These are phyloP conservation scores for Reutealis trisperma DNA, from an alignment of 345 rosid species.

Conservation along the genomic window DNA sequence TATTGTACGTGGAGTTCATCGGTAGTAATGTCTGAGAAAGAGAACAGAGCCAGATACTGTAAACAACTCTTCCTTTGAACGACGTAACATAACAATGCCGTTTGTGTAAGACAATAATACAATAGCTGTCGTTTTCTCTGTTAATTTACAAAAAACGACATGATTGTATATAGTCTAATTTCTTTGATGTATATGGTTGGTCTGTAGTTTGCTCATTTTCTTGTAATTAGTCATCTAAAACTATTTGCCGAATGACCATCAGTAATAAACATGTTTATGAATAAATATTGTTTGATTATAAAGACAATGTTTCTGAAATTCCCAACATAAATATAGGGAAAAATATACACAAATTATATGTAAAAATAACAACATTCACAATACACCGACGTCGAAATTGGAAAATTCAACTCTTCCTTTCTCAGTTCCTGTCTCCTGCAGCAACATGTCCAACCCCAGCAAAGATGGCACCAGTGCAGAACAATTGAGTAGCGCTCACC, in stretches of 20 bases:
- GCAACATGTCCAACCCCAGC: conserved; percentile 44
- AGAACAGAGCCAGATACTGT: background rate
- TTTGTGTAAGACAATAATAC: background rate
- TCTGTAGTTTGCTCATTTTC: no score
- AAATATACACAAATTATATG: background rate
- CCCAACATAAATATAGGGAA: background rate
- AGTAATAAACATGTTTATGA: no score
- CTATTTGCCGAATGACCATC: no score
- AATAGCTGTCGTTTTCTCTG: no score
- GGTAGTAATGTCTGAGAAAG: background rate
- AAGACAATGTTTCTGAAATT: background rate
- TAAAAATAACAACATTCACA: background rate
- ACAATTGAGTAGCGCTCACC: conserved; percentile 62
- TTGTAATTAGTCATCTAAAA: no score
- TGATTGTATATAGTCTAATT: no score
- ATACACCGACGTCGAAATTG: background rate
- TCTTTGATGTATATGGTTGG: no score
- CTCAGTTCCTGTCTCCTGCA: conserved; percentile 6
- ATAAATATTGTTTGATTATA: no score
- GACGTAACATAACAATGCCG: background rate
- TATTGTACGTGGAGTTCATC: conserved; percentile 44
- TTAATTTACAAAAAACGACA: background rate
- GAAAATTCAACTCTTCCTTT: conserved; percentile 40
- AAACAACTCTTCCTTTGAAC: background rate
- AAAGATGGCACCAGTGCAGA: conserved; percentile 68